Evolutionary conservation across 1,284 basidiomycete genomes (phyloP), one percentile per base, ranked within the genome.

Genomic region (Porodaedalea pini): DNA sequence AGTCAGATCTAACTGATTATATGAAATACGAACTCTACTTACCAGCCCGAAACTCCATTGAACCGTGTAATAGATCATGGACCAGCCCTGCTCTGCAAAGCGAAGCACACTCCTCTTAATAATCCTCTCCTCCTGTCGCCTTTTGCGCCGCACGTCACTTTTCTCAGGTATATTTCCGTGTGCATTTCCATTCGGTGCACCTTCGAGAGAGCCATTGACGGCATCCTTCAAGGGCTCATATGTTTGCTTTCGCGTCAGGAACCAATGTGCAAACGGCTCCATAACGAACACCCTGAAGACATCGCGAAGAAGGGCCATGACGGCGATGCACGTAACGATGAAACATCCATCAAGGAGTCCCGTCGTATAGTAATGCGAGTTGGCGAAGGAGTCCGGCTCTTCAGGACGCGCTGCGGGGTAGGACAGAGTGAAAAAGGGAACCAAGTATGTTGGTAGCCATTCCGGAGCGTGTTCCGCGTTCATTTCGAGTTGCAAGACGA

Each of bases 61-160:
- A 5, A 82, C 64, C 36, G 81, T 74, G 69, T 92, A 95, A 73
- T 96, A 98, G 45, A 90, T 71, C 51, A 88, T 78, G 43, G 85
- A 84, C 92, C 94, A 99, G 52, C 92, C 90, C 73, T 99, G 96
- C 72, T 98, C 96, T 3, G 93, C 92, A 68, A 98, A 98, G 60
- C 96, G 79, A 48, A 90, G 71, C 43, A 93, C 84, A 62, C 83
- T 86, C 68, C 89, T 81, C 55, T 87, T 81, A 61, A 90, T 73
- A 62, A 74, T 78, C 44, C 75, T 78, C 8, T 77, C 72, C 64
- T 88, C 80, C 60, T 27, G 50, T 59, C 32, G 65, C 60, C 17
- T 59, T 58, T 55, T 64, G 62, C 56, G 43, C 47, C 31, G 62
- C 48, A 59, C 54, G 21, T 44, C 52, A 25, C 45, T 54, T 47